phyloP scores from a whole-genome alignment of 306 rosid genomes.

The Lithocarpus polystachyus region DNA sequence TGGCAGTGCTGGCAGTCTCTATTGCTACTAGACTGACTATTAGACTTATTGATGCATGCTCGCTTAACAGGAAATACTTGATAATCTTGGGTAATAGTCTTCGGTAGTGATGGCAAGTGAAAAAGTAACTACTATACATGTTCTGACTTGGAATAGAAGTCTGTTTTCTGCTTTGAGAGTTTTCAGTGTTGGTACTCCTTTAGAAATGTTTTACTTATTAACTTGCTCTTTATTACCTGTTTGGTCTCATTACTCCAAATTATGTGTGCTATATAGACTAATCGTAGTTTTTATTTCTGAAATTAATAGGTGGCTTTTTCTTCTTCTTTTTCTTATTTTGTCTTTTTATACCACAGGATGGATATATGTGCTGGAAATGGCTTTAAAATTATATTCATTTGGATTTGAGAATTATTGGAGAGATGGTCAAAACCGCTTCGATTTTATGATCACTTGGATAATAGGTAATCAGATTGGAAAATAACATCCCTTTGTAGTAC shows the following conservation, averaged over 20 bases:
- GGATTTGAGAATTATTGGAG: slow-evolving; percentile 96
- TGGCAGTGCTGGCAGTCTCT: neutral
- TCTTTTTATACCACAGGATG: slow-evolving; percentile 58
- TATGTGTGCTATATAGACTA: neutral
- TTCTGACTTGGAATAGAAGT: neutral
- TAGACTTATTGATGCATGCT: neutral
- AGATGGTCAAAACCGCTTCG: slow-evolving; percentile 93
- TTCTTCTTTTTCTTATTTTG: too few species aligned
- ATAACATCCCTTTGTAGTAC: neutral
- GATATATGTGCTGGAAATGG: slow-evolving; percentile 90
- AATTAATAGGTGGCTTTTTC: slow-evolving; percentile 24
- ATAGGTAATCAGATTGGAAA: slow-evolving; percentile 58
- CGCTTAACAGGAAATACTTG: neutral
- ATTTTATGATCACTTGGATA: slow-evolving; percentile 73
- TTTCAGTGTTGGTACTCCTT: neutral
- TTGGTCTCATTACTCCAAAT: slow-evolving; percentile 12
- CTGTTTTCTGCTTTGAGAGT: neutral
- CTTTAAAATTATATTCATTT: slow-evolving; percentile 67
- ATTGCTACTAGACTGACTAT: neutral
- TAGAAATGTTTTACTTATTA: neutral
- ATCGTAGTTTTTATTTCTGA: neutral
- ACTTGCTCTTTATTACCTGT: slow-evolving; percentile 1
- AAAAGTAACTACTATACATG: neutral
- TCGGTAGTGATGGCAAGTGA: neutral
- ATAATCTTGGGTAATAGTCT: neutral